Evolutionary conservation across 495 filamentous ascomycete species (phyloP).

Genomic region (Penicillium turbatum): DNA sequence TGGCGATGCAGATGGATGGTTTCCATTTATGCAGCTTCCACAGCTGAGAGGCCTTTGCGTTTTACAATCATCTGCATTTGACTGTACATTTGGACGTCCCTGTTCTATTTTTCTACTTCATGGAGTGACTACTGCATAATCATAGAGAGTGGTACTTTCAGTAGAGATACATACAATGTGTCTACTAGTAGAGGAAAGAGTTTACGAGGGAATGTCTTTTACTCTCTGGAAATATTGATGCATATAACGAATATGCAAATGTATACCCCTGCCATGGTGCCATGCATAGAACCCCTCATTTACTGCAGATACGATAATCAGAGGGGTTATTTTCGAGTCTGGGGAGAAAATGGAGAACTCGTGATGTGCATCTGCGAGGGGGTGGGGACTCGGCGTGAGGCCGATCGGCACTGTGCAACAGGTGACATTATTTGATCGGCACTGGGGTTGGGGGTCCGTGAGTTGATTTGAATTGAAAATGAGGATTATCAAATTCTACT

Average conservation of each 20-base stretch:
- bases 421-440: conserved; percentile 1
- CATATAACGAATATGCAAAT: background rate
- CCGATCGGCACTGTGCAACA: conserved; percentile 3
- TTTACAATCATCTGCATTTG: too few relatives aligned
- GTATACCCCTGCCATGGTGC: background rate
- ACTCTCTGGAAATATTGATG: background rate
- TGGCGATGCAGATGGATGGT: too few relatives aligned
- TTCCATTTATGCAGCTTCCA: too few relatives aligned
- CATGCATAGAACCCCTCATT: too few relatives aligned
- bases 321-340: background rate
- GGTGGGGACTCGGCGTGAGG: background rate
- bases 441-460: background rate
- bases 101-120: too few relatives aligned
- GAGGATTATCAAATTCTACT: background rate
- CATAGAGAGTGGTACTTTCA: too few relatives aligned
- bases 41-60: too few relatives aligned
- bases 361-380: conserved; percentile 1
- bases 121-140: too few relatives aligned
- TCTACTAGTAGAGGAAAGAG: too few relatives aligned
- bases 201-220: too few relatives aligned
- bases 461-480: background rate
- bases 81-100: too few relatives aligned
- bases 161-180: too few relatives aligned
- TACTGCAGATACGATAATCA: background rate
- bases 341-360: background rate